Evolutionary conservation across 495 filamentous ascomycete genomes (phyloP), one percentile per base, ranked within the genome.

Genomic region (Talaromyces thailandensis): DNA sequence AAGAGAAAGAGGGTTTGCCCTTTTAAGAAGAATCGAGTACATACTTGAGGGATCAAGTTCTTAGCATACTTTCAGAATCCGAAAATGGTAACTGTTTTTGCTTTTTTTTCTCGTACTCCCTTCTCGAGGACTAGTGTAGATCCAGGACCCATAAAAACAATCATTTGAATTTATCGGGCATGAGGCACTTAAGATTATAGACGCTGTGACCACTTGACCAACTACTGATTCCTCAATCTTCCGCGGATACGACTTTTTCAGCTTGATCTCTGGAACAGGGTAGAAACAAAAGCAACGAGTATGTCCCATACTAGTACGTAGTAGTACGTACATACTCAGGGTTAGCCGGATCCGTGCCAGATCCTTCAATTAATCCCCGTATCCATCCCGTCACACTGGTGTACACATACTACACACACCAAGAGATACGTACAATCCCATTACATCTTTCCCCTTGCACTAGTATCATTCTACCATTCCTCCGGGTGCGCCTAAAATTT

Each of bases 401-500:
- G 26, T 55, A 28, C 51, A 52, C 45, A 55, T 24, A 23, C 11
- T 16, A 21, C 40, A 21, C 40, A 4, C 28, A 3, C 28, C 6
- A n/a, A 11, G 31, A 35, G 31, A 32, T 2, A 40, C 12, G 16
- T 40, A 40, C 35, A 40, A 40, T 40, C 14, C 35, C 11, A 48
- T 48, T 48, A 48, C n/a, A 48, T 48, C 16, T 48, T 48, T 48
- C 43, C 43, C 43, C 43, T 48, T 55, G 51, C 51, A 55, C 51
- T 55, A 55, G 23, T 55, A 55, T 55, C 51, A 55, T 55, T 24
- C 26, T 55, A 55, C 51, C 51, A 25, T 55, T 55, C 51, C 51
- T 55, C 24, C 26, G 51, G 51, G 51, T 55, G 28, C n/a, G 23
- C 51, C 26, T 28, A 23, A 55, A 26, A 6, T 55, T 14, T 55